These are phyloP conservation scores for Solanum sejunctum DNA, from an alignment of 257 asterid genomes.

Conservation along the genomic window DNA sequence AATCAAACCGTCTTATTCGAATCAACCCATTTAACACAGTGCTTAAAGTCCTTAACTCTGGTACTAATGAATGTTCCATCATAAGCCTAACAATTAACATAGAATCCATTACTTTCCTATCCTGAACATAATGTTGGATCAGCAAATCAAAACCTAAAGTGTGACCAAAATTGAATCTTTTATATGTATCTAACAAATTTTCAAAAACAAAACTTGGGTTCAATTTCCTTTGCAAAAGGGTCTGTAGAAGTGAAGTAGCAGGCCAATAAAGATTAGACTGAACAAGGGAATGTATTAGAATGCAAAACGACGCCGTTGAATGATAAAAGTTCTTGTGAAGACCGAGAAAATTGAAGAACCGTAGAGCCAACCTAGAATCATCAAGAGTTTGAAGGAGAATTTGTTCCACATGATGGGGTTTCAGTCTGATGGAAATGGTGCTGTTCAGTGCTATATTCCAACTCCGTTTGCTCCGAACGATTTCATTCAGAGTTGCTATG, in stretches of 20 bases:
- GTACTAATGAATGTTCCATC: slow-evolving; percentile 51
- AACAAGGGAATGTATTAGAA: slow-evolving; percentile 67
- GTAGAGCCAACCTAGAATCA: slow-evolving; percentile 71
- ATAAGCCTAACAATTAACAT: slow-evolving; percentile 42
- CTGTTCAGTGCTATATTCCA: slow-evolving; percentile 48
- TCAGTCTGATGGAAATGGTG: slow-evolving; percentile 34
- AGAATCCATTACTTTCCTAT: slow-evolving; percentile 46
- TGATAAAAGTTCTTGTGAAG: slow-evolving; percentile 67
- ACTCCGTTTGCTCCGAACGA: slow-evolving; percentile 53
- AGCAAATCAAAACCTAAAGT: slow-evolving; percentile 67
- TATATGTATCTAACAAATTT: slow-evolving; percentile 29
- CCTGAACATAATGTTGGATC: slow-evolving; percentile 56
- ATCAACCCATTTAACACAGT: slow-evolving; percentile 55
- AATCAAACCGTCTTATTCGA: slow-evolving; percentile 41
- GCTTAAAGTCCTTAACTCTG: slow-evolving; percentile 77
- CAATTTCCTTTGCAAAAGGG: slow-evolving; percentile 45
- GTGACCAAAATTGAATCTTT: slow-evolving; percentile 33
- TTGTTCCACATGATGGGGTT: slow-evolving; percentile 43
- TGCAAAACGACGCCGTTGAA: slow-evolving; percentile 67
- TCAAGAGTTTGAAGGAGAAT: slow-evolving; percentile 47
- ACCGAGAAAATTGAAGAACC: slow-evolving; percentile 88
- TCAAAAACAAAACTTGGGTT: slow-evolving; percentile 41
- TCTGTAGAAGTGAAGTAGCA: slow-evolving; percentile 73
- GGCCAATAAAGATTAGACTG: slow-evolving; percentile 79
- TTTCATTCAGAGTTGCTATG: slow-evolving; percentile 38